phyloP scores from a whole-genome alignment of 345 rosid genomes.

The Xanthoceras sorbifolium region DNA sequence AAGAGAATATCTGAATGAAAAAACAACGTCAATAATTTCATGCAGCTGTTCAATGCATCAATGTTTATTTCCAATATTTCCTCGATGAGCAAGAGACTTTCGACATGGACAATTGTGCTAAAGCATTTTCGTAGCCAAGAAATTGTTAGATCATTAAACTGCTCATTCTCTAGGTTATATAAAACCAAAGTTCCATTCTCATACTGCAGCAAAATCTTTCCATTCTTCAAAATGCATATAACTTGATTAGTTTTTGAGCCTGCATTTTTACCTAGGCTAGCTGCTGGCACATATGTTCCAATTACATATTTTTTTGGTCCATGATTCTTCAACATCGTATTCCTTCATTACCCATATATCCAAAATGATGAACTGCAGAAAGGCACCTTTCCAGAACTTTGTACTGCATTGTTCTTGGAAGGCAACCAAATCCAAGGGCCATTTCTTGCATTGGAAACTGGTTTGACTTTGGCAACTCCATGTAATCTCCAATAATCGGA shows the following conservation, averaged over 20 bases:
- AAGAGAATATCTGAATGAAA: too few relatives aligned
- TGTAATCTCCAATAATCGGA: neutral
- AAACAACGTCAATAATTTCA: neutral
- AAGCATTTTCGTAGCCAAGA: constrained; percentile 17
- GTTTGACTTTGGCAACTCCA: neutral
- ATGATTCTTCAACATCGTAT: constrained; percentile 20
- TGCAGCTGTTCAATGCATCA: neutral
- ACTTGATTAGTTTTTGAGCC: neutral
- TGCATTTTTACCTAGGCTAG: neutral
- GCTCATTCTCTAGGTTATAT: neutral
- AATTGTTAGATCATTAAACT: constrained; percentile 6
- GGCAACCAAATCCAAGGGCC: constrained; percentile 2
- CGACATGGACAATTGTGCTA: constrained; percentile 9
- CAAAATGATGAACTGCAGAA: neutral
- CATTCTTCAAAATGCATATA: constrained; percentile 1
- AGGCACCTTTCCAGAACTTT: constrained; percentile 15
- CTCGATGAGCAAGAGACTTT: constrained; percentile 1
- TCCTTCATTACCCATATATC: constrained; percentile 22
- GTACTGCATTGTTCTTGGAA: neutral
- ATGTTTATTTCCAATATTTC: neutral
- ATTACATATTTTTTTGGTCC: constrained; percentile 8
- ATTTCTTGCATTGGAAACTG: neutral
- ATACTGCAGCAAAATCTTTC: constrained; percentile 15
- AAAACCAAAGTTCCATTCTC: constrained; percentile 2
- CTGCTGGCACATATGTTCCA: constrained; percentile 9